Evolutionary conservation across 129 eudicot species (phyloP), one percentile per base, ranked within the genome.

Genomic region (Deinandra increscens): DNA sequence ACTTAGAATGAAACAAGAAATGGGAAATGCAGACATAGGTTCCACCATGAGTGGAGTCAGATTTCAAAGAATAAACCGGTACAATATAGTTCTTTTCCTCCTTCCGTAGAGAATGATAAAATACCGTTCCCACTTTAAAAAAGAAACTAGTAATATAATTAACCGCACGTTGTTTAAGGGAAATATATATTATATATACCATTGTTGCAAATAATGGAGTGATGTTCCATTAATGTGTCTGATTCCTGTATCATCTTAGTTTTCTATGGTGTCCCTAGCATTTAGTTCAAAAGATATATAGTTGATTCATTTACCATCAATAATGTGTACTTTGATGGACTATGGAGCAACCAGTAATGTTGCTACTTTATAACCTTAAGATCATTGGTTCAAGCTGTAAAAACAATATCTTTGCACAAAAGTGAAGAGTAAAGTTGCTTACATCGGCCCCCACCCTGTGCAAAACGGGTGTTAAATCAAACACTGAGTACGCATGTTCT

Each of bases 11-110:
- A 42, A 64, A 64, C 37, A 12, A 64, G 20, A 64, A 42, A 0
- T 64, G 11, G 36, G 41, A 64, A 64, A 64, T 2, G 53, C 54
- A 41, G n/a, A 41, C 17, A 64, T 22, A 23, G 9, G 15, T 22
- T 64, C 69, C 54, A 64, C 19, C 50, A 12, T 64, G 38, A 20
- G 53, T 42, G 37, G 69, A 64, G 42, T 64, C 54, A 42, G 69
- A 64, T 64, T 42, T 64, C 53, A 15, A 17, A 38, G 33, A 17
- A 38, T 18, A 62, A 62, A 62, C 69, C 37, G 42, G 54, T 22
- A 64, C 69, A 9, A 12, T 1, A 5, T 41, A 63, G 14, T 13
- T 59, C 20, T n/a, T n/a, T n/a, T 22, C 45, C 11, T 64, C 26
- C 53, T 20, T 64, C 18, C 41, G 23, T 1, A 64, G 22, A 41